Base-by-base conservation (phyloP, 768 basidiomycete species). In the Sarcodon sp. region DNA sequence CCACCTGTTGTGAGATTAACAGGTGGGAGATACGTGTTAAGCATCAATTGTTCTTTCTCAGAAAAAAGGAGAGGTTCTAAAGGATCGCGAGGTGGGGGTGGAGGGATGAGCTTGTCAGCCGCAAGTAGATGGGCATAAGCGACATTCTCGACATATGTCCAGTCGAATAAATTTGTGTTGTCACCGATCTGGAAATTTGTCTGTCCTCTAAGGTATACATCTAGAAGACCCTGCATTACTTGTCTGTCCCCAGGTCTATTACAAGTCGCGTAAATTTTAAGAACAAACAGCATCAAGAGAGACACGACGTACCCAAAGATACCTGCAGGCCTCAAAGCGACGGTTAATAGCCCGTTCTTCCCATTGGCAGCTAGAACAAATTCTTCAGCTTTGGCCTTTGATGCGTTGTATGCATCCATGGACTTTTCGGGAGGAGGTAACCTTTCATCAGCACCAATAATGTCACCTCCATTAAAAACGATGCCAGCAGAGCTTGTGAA, bases 101-200 rank as follows among this genome's bases (percentile, higher is more conserved):
- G 39, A 27, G 15, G 8, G 27, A 41, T 11, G 38, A 99, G 78
- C 59, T 80, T 87, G 70, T 97, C 93, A 16, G 87, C 84, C 9
- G 96, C 96, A 46, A 98, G 77, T 11, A 99, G 68, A 61, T 99
- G 96, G 3, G 92, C 93, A 57, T 85, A 77, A 1, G 92, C 94
- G 51, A 94, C 83, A 62, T 99, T 99, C 47, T 81, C 90, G 56
- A 98, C 90, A 59, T 97, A 97, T 5, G 93, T 96, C 79, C 86
- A 92, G 64, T 98, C 96, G 58, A 88, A 91, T 3, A 98, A 66
- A 61, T 98, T 98, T 53, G 75, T 80, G 66, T 97, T 96, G 66
- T 85, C 72, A 35, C 96, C 96, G 54, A 99, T 80, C 64, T 97
- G 93, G 71, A 89, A 87, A 54, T 87, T 81, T 0, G 90, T 91